phyloP scores from a whole-genome alignment of 176 grass and related monocot genomes.

The Pontederia crassipes region DNA sequence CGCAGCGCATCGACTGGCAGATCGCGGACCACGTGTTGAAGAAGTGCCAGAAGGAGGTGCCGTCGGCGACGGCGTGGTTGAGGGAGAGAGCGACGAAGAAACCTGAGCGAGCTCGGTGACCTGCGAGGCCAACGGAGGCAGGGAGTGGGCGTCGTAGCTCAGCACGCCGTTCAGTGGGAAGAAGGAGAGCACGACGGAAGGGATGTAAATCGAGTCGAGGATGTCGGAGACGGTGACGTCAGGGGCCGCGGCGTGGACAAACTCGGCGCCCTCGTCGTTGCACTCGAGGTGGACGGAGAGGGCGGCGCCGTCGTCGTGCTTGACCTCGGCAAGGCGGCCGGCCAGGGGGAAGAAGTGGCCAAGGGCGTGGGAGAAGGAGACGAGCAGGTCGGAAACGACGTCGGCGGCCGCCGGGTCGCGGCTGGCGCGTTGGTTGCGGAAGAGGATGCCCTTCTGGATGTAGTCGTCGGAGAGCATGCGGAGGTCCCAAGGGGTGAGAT shows the following conservation, averaged over 20 bases:
- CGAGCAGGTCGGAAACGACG: not conserved
- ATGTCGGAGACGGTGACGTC: slow-evolving; percentile 14
- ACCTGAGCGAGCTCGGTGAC: slow-evolving; percentile 22
- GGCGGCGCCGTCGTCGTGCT: not conserved
- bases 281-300: slow-evolving; percentile 5
- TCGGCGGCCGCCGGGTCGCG: not conserved
- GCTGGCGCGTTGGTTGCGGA: not conserved
- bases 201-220: slow-evolving; percentile 8
- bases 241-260: slow-evolving; percentile 27
- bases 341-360: slow-evolving; percentile 28
- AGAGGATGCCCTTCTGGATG: slow-evolving; percentile 6
- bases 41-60: slow-evolving; percentile 29
- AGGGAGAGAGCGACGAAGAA: slow-evolving; percentile 21
- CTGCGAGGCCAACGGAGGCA: slow-evolving; percentile 16
- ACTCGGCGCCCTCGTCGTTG: slow-evolving; percentile 20
- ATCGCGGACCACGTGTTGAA: slow-evolving; percentile 51
- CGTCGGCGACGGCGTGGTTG: slow-evolving; percentile 29
- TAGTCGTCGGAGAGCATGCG: slow-evolving; percentile 5
- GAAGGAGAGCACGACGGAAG: slow-evolving; percentile 11
- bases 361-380: slow-evolving; percentile 17
- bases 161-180: slow-evolving; percentile 14
- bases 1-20: slow-evolving; percentile 1
- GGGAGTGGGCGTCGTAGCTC: slow-evolving; percentile 5
- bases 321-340: not conserved
- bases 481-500: slow-evolving; percentile 14